Evolutionary conservation across 2,329 filamentous ascomycete species (phyloP).

Genomic region (Fusarium bactridioides): DNA sequence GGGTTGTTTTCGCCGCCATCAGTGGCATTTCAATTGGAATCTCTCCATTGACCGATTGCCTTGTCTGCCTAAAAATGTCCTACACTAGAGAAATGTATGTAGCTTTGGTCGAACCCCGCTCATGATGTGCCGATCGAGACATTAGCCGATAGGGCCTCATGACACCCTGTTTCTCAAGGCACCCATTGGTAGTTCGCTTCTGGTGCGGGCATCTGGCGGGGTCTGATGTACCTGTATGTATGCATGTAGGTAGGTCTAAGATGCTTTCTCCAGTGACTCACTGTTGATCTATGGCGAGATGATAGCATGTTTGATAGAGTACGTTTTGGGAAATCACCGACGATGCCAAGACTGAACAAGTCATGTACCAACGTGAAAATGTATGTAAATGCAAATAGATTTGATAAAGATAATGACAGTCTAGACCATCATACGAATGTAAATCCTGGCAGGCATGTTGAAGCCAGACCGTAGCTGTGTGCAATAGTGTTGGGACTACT

Average conservation of each 20-base stretch:
- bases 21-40: background rate
- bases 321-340: slow-evolving; percentile 3
- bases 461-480: background rate
- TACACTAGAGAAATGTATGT: background rate
- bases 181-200: background rate
- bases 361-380: background rate
- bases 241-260: background rate
- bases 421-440: slow-evolving; percentile 14
- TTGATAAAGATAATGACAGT: background rate
- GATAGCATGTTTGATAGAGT: slow-evolving; percentile 1
- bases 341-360: background rate
- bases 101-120: background rate
- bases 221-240: background rate
- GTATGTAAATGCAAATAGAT: background rate
- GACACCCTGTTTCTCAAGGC: slow-evolving; percentile 27
- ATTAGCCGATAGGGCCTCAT: slow-evolving; percentile 13
- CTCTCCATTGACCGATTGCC: background rate
- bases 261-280: slow-evolving; percentile 14
- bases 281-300: background rate
- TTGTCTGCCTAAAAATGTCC: slow-evolving; percentile 13
- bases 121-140: slow-evolving; percentile 6
- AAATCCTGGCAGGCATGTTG: slow-evolving; percentile 23
- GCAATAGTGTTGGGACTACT: slow-evolving; percentile 18
- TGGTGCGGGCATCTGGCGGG: background rate
- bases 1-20: background rate